Evolutionary conservation across 2,329 filamentous ascomycete genomes (phyloP).

Genomic region (Fusarium euwallaceae): DNA sequence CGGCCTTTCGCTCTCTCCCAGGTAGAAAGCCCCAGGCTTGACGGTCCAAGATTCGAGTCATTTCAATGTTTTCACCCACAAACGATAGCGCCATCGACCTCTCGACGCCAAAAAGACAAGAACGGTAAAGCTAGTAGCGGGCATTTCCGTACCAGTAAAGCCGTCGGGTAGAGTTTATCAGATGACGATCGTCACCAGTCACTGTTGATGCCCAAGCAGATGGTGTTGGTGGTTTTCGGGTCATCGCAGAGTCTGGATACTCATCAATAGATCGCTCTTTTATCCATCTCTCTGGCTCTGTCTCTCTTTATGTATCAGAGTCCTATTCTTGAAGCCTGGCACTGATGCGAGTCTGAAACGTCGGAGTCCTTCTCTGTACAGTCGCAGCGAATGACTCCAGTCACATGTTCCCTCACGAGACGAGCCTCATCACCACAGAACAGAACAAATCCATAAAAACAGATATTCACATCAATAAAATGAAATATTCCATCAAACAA

Average conservation of each 20-base stretch:
- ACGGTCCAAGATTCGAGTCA: neutral
- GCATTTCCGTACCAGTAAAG: neutral
- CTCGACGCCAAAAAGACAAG: neutral
- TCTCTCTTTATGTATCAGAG: neutral
- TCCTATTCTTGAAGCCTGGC: no score
- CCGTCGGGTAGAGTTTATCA: neutral
- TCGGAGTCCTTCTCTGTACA: neutral
- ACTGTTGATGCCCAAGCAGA: neutral
- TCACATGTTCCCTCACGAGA: neutral
- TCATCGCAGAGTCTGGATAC: neutral
- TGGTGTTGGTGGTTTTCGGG: neutral
- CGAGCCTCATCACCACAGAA: neutral
- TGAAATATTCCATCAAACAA: neutral
- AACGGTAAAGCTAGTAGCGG: neutral
- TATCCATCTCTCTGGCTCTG: neutral
- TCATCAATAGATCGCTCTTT: no score
- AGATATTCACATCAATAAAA: neutral
- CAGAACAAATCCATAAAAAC: neutral
- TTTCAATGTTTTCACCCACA: neutral
- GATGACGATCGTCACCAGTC: neutral
- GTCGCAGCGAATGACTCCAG: neutral
- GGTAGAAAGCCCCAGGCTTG: neutral
- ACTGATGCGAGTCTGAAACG: neutral
- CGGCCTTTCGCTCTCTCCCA: neutral
- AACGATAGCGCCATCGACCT: slow-evolving; percentile 1